Conservation (phyloP, 768 basidiomycete species). For the Amanita pallidorosea region DNA sequence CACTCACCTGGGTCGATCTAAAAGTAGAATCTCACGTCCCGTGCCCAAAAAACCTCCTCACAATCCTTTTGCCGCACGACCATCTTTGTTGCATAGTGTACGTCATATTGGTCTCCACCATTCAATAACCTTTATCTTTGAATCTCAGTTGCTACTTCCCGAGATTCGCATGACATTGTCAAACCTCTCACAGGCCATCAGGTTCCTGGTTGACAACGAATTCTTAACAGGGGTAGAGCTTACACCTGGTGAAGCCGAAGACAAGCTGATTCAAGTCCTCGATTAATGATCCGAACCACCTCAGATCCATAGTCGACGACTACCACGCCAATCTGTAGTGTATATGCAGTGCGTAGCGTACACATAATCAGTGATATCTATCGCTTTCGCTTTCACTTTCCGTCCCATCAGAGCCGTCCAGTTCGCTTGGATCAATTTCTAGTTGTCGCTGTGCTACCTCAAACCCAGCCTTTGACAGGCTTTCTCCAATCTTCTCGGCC, state of each 20-base stretch:
- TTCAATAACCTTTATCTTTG: slow-evolving; percentile 4
- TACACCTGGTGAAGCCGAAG: slow-evolving; percentile 63
- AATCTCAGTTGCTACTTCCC: slow-evolving; percentile 58
- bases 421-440: slow-evolving; percentile 45
- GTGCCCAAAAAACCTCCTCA: slow-evolving; percentile 20
- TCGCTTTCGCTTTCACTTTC: slow-evolving; percentile 24
- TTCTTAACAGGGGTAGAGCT: slow-evolving; percentile 76
- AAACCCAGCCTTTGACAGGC: slow-evolving; percentile 61
- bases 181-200: slow-evolving; percentile 87
- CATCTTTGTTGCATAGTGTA: slow-evolving; percentile 74
- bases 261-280: slow-evolving; percentile 54
- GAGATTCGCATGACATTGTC: slow-evolving; percentile 86
- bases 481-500: slow-evolving; percentile 55
- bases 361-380: slow-evolving; percentile 7
- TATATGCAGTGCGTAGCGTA: neutral
- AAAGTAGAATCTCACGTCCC: neutral
- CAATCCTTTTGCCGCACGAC: slow-evolving; percentile 59
- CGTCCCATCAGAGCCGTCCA: slow-evolving; percentile 24
- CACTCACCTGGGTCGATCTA: neutral
- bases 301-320: neutral
- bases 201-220: slow-evolving; percentile 83
- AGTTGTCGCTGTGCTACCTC: slow-evolving; percentile 64
- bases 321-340: neutral
- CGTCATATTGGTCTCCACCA: slow-evolving; percentile 13
- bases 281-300: slow-evolving; percentile 1